Conservation (phyloP, 2,329 filamentous ascomycete genomes). For the Aurifilum marmelostoma region DNA sequence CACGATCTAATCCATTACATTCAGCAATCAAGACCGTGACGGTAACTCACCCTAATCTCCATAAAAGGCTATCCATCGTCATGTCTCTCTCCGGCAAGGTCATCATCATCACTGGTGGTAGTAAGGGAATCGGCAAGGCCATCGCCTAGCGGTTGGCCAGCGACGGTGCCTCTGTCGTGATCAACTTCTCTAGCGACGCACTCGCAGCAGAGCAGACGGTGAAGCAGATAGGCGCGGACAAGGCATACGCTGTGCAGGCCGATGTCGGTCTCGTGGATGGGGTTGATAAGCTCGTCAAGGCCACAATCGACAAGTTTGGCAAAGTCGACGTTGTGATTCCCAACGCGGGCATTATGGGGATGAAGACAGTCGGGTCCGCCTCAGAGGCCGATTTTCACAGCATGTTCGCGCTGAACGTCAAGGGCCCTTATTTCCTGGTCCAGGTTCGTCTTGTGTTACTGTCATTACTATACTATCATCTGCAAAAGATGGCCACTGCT, state of each 20-base stretch:
- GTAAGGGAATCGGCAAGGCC: slow-evolving; percentile 77
- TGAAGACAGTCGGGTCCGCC: slow-evolving; percentile 52
- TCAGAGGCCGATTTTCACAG: slow-evolving; percentile 56
- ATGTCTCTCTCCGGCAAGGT: slow-evolving; percentile 62
- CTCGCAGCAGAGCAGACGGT: slow-evolving; percentile 54
- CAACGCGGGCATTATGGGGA: slow-evolving; percentile 57
- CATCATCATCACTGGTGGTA: slow-evolving; percentile 80
- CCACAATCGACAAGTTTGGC: slow-evolving; percentile 53
- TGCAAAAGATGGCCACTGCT: background rate
- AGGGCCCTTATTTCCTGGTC: slow-evolving; percentile 58
- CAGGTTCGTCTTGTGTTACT: slow-evolving; percentile 38
- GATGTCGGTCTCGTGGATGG: slow-evolving; percentile 52
- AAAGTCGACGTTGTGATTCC: slow-evolving; percentile 62
- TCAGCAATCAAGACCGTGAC: background rate
- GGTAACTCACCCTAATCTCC: background rate
- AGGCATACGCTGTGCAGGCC: slow-evolving; percentile 58
- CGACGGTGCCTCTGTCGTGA: slow-evolving; percentile 71
- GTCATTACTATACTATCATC: no score
- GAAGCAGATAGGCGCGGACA: slow-evolving; percentile 48
- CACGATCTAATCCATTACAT: background rate
- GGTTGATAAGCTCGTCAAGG: slow-evolving; percentile 52
- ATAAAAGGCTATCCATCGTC: background rate
- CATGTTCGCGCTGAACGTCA: slow-evolving; percentile 57
- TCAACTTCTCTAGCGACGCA: slow-evolving; percentile 58
- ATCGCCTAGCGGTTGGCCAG: slow-evolving; percentile 91